Evolutionary conservation across 352 stramenopile genomes (phyloP).

Genomic region (Pythium dissotocum): DNA sequence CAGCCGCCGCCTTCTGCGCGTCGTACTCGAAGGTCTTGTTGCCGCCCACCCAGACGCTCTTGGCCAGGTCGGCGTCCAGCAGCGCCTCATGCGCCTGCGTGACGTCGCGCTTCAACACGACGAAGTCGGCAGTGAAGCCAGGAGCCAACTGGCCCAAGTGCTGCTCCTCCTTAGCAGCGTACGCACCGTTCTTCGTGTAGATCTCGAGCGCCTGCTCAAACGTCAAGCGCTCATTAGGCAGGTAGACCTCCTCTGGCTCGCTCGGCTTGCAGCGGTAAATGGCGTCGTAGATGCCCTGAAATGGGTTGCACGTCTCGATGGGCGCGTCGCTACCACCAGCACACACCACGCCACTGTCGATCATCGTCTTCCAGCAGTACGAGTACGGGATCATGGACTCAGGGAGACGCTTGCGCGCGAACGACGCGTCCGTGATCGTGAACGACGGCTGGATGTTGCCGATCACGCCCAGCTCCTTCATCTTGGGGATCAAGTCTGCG

Average conservation of each 20-base stretch:
- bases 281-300: conserved; percentile 88
- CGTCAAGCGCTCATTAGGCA: conserved; percentile 63
- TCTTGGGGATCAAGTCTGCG: conserved; percentile 63
- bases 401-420: conserved; percentile 74
- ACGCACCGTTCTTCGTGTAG: conserved; percentile 81
- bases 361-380: conserved; percentile 88
- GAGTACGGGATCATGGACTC: conserved; percentile 58
- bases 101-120: conserved; percentile 66
- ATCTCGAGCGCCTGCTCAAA: conserved; percentile 78
- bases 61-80: conserved; percentile 48
- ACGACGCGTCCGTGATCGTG: conserved; percentile 82
- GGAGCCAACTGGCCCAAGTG: conserved; percentile 50
- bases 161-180: conserved; percentile 59
- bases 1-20: not conserved
- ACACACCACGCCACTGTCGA: conserved; percentile 68
- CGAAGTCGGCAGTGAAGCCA: conserved; percentile 70
- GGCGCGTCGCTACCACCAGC: conserved; percentile 83
- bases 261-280: conserved; percentile 71
- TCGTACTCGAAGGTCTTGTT: conserved; percentile 57
- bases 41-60: conserved; percentile 66
- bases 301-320: conserved; percentile 87
- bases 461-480: conserved; percentile 78
- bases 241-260: conserved; percentile 48
- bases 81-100: conserved; percentile 42
- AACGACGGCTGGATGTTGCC: conserved; percentile 90